Evolutionary conservation across 1,139 yeast genomes (phyloP).

Genomic region (Candida sojae): DNA sequence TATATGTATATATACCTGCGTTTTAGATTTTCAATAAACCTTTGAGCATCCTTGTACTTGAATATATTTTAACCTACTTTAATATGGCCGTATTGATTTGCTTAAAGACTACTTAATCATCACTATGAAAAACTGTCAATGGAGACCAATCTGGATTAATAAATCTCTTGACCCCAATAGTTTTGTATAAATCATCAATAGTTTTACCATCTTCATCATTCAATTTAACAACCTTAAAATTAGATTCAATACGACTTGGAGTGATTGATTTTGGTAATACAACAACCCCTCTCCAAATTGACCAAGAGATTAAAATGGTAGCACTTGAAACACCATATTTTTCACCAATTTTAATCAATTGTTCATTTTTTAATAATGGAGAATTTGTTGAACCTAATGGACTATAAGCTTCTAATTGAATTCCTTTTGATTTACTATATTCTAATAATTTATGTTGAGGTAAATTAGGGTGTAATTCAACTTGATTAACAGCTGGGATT

Average conservation of each 20-base stretch:
- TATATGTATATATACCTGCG: neutral
- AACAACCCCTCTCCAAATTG: conserved; percentile 49
- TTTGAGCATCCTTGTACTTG: too few relatives aligned
- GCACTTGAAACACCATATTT: conserved; percentile 46
- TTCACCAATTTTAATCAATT: conserved; percentile 41
- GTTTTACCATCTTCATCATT: conserved; percentile 32
- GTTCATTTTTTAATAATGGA: conserved; percentile 47
- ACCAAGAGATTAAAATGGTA: conserved; percentile 54
- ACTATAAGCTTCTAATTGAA: conserved; percentile 1
- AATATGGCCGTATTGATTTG: too few relatives aligned
- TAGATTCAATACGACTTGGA: conserved; percentile 31
- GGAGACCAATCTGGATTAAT: conserved; percentile 19
- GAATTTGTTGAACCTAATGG: conserved; percentile 57
- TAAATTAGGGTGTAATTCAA: conserved; percentile 1
- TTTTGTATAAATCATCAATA: conserved; percentile 29
- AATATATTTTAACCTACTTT: too few relatives aligned
- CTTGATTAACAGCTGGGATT: conserved; percentile 2
- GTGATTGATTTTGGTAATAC: conserved; percentile 57
- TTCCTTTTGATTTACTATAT: neutral
- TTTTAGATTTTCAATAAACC: neutral
- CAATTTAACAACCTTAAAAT: conserved; percentile 31
- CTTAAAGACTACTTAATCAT: neutral
- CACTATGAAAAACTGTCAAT: neutral
- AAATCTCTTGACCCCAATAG: conserved; percentile 31
- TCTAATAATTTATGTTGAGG: conserved; percentile 2